A percentile compares a stretch with the other conserved stretches of the same genome.
These are phyloP conservation scores for Phaeosphaeria sp. DNA, from an alignment of 2,329 filamentous ascomycete species.

Conservation along the genomic window DNA sequence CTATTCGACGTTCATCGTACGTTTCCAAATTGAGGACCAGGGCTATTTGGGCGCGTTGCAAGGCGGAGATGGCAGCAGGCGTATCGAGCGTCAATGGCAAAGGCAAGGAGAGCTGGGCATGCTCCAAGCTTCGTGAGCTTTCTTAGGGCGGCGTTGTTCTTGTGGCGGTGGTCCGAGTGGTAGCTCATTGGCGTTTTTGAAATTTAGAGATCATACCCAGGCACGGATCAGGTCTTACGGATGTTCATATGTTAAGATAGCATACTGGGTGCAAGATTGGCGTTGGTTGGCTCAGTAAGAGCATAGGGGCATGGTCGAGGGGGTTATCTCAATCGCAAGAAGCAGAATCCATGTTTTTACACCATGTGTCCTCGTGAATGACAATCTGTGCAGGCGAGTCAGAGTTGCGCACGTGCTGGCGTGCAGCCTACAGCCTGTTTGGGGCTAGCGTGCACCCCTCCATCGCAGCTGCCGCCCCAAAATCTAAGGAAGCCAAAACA, in stretches of 20 bases:
- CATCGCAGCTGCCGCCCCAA: constrained; percentile 32
- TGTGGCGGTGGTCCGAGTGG: constrained; percentile 4
- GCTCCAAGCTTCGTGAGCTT: constrained; percentile 17
- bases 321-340: background rate
- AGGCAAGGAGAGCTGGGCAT: constrained; percentile 31
- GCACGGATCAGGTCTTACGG: constrained; percentile 1
- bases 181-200: background rate
- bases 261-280: background rate
- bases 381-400: constrained; percentile 8
- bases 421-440: constrained; percentile 6
- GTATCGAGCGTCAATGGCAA: constrained; percentile 15
- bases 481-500: constrained; percentile 29
- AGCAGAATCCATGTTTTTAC: background rate
- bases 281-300: background rate
- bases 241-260: background rate
- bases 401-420: constrained; percentile 19
- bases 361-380: background rate
- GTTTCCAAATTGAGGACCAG: constrained; percentile 39
- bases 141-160: constrained; percentile 23
- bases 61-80: constrained; percentile 28
- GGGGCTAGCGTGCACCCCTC: constrained; percentile 19
- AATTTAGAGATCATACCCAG: constrained; percentile 16
- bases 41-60: constrained; percentile 37
- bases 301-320: too few relatives aligned
- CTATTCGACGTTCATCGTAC: constrained; percentile 34